Evolutionary conservation across 495 filamentous ascomycete species (phyloP).

Genomic region (Oidiodendron maius): DNA sequence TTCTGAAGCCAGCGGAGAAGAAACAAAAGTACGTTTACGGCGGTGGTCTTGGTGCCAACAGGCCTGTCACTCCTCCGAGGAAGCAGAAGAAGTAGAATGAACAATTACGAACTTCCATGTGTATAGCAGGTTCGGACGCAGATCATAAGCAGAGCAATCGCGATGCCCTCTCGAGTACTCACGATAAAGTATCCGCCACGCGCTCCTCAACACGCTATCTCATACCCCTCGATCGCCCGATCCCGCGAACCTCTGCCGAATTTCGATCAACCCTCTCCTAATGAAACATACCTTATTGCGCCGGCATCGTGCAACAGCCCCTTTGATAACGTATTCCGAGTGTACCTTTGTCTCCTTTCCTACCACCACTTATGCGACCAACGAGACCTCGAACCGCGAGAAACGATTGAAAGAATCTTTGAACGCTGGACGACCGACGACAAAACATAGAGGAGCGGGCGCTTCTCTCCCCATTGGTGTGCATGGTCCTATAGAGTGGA

Average conservation of each 20-base stretch:
- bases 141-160: constrained; percentile 49
- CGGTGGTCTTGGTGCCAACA: constrained; percentile 79
- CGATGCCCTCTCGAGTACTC: constrained; percentile 21
- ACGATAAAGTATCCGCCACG: constrained; percentile 17
- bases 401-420: constrained; percentile 12
- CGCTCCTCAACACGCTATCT: constrained; percentile 11
- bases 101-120: constrained; percentile 72
- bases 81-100: constrained; percentile 77
- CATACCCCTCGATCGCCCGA: constrained; percentile 10
- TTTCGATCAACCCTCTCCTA: constrained; percentile 6
- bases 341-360: constrained; percentile 17
- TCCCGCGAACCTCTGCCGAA: constrained; percentile 6
- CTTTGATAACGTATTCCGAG: constrained; percentile 8
- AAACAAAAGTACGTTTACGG: constrained; percentile 99
- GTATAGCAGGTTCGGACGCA: constrained; percentile 94
- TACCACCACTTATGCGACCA: constrained; percentile 16
- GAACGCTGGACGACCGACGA: constrained; percentile 1
- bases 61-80: constrained; percentile 84
- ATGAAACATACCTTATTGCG: constrained; percentile 20
- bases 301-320: constrained; percentile 3
- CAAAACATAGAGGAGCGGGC: constrained; percentile 2
- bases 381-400: constrained; percentile 12
- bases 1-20: constrained; percentile 99
- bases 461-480: constrained; percentile 3
- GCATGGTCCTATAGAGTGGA: constrained; percentile 5